Conservation (phyloP, 352 stramenopile genomes). For the Phytophthora fragariae region DNA sequence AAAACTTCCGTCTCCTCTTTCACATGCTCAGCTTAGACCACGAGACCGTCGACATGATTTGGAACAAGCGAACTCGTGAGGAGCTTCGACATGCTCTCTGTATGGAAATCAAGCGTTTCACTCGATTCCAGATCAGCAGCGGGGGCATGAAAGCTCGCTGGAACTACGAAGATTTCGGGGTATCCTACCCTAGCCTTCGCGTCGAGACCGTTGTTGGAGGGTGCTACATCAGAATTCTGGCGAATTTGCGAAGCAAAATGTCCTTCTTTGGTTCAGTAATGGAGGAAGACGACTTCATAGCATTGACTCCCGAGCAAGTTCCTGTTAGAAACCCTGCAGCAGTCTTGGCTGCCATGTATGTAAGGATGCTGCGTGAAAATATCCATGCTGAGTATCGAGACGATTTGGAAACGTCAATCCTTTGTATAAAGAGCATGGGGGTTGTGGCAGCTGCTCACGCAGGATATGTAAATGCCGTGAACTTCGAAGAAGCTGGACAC, state of each 20-base stretch:
- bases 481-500: slow-evolving; percentile 80
- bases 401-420: slow-evolving; percentile 66
- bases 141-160: slow-evolving; percentile 86
- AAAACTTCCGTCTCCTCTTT: slow-evolving; percentile 97
- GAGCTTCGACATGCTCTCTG: slow-evolving; percentile 91
- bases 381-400: slow-evolving; percentile 72
- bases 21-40: slow-evolving; percentile 94
- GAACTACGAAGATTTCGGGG: slow-evolving; percentile 97
- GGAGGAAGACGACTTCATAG: slow-evolving; percentile 64
- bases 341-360: slow-evolving; percentile 71
- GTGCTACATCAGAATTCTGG: slow-evolving; percentile 89
- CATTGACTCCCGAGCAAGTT: slow-evolving; percentile 63
- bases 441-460: slow-evolving; percentile 70
- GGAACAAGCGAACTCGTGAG: slow-evolving; percentile 90
- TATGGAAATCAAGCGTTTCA: slow-evolving; percentile 85
- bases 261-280: slow-evolving; percentile 52
- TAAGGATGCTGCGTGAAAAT: slow-evolving; percentile 79
- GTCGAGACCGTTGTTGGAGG: slow-evolving; percentile 90
- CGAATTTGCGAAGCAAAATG: slow-evolving; percentile 53
- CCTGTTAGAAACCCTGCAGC: slow-evolving; percentile 55
- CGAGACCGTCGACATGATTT: slow-evolving; percentile 93
- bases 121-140: slow-evolving; percentile 72
- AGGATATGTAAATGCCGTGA: slow-evolving; percentile 38
- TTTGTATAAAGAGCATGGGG: slow-evolving; percentile 69
- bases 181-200: slow-evolving; percentile 91